A percentile compares a stretch with the other conserved stretches of the same genome.
These are phyloP conservation scores for Penicillium fuscoglaucum DNA, from an alignment of 2,329 filamentous ascomycete genomes.

Conservation along the genomic window DNA sequence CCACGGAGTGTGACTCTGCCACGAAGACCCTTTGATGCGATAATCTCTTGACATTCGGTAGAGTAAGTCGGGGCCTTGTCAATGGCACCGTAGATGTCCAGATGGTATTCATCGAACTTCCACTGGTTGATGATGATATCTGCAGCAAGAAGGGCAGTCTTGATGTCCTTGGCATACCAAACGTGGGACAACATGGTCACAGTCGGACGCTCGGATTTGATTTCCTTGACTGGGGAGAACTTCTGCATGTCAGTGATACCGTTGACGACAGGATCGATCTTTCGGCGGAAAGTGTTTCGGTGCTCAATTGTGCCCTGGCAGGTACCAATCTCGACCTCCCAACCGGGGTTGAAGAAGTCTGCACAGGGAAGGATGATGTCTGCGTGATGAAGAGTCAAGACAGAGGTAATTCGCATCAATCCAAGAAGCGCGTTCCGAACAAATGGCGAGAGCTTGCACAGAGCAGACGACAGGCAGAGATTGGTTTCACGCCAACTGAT, in stretches of 20 bases:
- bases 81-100: slow-evolving; percentile 64
- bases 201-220: slow-evolving; percentile 59
- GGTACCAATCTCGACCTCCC: slow-evolving; percentile 63
- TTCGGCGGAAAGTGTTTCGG: slow-evolving; percentile 58
- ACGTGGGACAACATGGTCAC: slow-evolving; percentile 65
- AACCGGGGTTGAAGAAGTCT: slow-evolving; percentile 64
- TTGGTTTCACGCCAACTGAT: slow-evolving; percentile 62
- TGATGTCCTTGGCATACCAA: slow-evolving; percentile 60
- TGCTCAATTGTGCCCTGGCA: slow-evolving; percentile 58
- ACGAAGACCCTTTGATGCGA: slow-evolving; percentile 56
- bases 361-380: slow-evolving; percentile 60
- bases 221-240: slow-evolving; percentile 60
- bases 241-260: slow-evolving; percentile 65
- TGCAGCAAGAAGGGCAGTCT: slow-evolving; percentile 62
- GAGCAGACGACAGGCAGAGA: slow-evolving; percentile 51
- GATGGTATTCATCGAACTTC: slow-evolving; percentile 64
- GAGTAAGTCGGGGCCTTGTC: slow-evolving; percentile 64
- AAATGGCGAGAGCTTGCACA: slow-evolving; percentile 52
- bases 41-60: slow-evolving; percentile 59
- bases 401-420: slow-evolving; percentile 50
- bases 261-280: slow-evolving; percentile 66
- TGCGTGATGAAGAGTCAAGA: slow-evolving; percentile 55
- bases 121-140: slow-evolving; percentile 66
- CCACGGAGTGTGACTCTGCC: slow-evolving; percentile 55
- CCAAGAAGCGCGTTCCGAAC: slow-evolving; percentile 52